Conservation (phyloP, 176 grass and related monocot genomes). For the Panicum miliaceum region DNA sequence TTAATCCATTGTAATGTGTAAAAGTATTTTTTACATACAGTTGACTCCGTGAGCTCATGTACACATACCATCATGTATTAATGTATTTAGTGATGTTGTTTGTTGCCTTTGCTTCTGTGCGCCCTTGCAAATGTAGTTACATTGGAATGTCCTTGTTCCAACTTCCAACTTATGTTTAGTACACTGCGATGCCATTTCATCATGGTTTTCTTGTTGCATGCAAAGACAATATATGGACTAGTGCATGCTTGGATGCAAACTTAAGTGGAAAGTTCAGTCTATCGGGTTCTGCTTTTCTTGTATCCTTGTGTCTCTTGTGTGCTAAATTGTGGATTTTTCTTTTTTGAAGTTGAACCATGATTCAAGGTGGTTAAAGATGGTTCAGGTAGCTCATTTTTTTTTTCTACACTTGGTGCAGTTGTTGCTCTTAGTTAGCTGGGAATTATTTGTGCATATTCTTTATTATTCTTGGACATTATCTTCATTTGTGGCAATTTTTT, state of each 20-base stretch:
- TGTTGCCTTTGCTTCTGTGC: slow-evolving; percentile 25
- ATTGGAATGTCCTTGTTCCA: slow-evolving; percentile 18
- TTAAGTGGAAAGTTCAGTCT: background rate
- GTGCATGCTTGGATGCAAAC: slow-evolving; percentile 14
- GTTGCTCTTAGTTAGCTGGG: background rate
- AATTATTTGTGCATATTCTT: slow-evolving; percentile 3
- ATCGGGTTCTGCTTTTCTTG: background rate
- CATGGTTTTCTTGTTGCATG: background rate
- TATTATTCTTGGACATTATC: slow-evolving; percentile 23
- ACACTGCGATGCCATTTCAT: background rate
- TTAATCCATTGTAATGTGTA: slow-evolving; percentile 22
- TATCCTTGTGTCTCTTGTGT: background rate
- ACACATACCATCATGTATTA: slow-evolving; percentile 22
- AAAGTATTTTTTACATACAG: background rate
- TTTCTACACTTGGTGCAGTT: background rate
- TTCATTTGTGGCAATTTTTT: slow-evolving; percentile 3
- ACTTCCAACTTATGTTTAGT: slow-evolving; percentile 6
- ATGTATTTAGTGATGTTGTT: slow-evolving; percentile 7
- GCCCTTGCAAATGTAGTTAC: background rate
- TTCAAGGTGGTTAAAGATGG: background rate
- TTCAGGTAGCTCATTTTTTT: background rate
- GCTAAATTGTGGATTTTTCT: background rate
- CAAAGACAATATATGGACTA: background rate
- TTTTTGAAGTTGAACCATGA: background rate
- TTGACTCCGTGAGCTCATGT: slow-evolving; percentile 12